Conservation (phyloP, 139 green algal genomes). For the Medakamo hakoo region DNA sequence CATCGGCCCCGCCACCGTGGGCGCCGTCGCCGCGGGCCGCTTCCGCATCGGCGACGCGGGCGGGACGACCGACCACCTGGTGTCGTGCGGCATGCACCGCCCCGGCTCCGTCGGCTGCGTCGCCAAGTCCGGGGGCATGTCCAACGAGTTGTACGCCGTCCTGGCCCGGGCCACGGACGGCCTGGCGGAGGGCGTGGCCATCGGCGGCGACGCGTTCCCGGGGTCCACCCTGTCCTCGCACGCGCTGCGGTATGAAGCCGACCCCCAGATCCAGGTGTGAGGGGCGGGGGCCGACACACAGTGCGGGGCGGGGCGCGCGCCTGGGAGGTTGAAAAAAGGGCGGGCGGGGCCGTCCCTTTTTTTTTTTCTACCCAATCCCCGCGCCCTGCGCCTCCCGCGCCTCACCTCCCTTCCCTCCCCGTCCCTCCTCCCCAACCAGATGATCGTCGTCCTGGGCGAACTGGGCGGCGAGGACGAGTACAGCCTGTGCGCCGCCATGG, state of each 20-base stretch:
- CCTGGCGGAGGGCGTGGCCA: conserved; percentile 88
- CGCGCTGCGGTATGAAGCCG: conserved; percentile 75
- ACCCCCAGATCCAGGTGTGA: neutral
- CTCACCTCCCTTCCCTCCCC: neutral
- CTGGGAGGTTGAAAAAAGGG: too few relatives aligned
- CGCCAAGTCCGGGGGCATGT: conserved; percentile 84
- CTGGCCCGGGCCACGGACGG: conserved; percentile 74
- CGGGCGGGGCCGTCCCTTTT: too few relatives aligned
- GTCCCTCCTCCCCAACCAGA: conserved; percentile 24
- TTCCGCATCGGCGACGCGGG: conserved; percentile 94
- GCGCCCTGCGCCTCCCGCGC: too few relatives aligned
- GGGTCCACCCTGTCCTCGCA: conserved; percentile 84
- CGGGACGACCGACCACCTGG: conserved; percentile 90
- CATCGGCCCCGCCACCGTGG: conserved; percentile 82
- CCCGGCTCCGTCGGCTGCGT: conserved; percentile 85
- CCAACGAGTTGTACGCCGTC: conserved; percentile 95
- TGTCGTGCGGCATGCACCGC: conserved; percentile 81
- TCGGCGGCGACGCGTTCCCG: conserved; percentile 81
- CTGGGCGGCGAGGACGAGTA: conserved; percentile 82
- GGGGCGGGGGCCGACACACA: too few relatives aligned
- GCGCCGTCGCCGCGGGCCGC: conserved; percentile 74
- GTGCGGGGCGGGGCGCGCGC: too few relatives aligned
- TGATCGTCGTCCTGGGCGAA: conserved; percentile 92
- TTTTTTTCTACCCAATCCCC: too few relatives aligned
- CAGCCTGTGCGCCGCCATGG: conserved; percentile 62